Base-by-base conservation (phyloP, 345 rosid species). In the Populus tremula region DNA sequence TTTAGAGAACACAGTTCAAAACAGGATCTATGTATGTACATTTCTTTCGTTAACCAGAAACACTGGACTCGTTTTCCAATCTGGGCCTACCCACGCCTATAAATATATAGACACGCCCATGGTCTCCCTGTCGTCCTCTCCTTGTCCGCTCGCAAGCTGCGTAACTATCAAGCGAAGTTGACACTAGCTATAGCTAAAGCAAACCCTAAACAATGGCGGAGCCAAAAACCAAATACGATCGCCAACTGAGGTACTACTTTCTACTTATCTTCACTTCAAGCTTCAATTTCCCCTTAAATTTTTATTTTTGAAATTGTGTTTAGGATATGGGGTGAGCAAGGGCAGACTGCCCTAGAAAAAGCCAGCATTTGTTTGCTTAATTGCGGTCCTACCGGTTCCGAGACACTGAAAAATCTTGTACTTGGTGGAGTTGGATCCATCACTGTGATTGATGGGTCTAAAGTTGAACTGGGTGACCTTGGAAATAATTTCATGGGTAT, bases 261-360 rank as follows among this genome's bases (percentile, higher is more conserved):
- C 50, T 0, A 13, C 50, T 47, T 13, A 47, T 47, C 50, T 47
- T 47, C 50, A 13, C 14, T 47, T 47, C 43, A 39, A 39, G 43
- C 43, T 39, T 39, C 43, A 39, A 39, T 39, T 47, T 13, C 49
- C 49, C 17, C 49, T 12, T 0, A 0, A 47, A 47, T 41, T 41
- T 41, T 41, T 9, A 41, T 41, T 41, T 41, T 41, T 9, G 12
- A 41, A 41, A 9, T 41, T 39, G 9, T 47, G 50, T n/a, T 63
- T 72, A 93, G 99, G 91, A 93, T 96, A 71, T 93, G 99, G 97
- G 99, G 99, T 39, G 97, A 96, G 83, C 86, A 91, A 90, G 97
- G 99, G 71, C 98, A 92, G 84, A 82, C 91, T 5, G 96, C 94
- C 50, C 85, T 96, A 8, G 99, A 93, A 85, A 90, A 91, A 68